These are phyloP conservation scores for Hyaloperonospora brassicae DNA, from an alignment of 352 stramenopile species.

Conservation along the genomic window DNA sequence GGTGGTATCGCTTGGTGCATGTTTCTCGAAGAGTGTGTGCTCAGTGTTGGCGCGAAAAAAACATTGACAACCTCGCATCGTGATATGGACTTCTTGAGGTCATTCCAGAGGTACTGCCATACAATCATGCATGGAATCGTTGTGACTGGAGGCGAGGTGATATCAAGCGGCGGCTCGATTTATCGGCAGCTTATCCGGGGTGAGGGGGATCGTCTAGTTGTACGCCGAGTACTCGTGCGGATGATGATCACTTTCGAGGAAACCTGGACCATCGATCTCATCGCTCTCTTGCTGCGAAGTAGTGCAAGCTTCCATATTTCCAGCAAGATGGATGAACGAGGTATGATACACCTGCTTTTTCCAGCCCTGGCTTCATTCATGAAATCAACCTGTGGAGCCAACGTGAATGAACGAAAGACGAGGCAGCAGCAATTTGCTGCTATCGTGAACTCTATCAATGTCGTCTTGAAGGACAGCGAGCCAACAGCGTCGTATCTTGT, in stretches of 20 bases:
- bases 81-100: constrained; percentile 16
- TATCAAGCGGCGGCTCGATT: constrained; percentile 28
- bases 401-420: constrained; percentile 13
- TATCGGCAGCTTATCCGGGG: constrained; percentile 12
- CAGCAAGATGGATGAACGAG: constrained; percentile 11
- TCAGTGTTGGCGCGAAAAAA: constrained; percentile 2
- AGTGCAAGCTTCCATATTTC: constrained; percentile 8
- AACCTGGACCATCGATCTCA: constrained; percentile 21
- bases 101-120: constrained; percentile 25
- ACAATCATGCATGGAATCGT: constrained; percentile 19
- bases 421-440: constrained; percentile 21
- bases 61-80: not conserved
- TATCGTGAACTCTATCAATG: constrained; percentile 15
- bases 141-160: constrained; percentile 23
- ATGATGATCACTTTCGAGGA: constrained; percentile 23
- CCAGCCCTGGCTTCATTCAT: constrained; percentile 26
- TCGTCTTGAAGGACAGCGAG: constrained; percentile 19
- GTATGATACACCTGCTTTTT: constrained; percentile 30
- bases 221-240: constrained; percentile 18
- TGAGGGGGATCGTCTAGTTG: constrained; percentile 15
- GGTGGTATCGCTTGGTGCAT: constrained; percentile 26
- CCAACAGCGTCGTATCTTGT: constrained; percentile 24
- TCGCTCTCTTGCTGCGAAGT: constrained; percentile 18
- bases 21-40: constrained; percentile 22
- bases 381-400: constrained; percentile 8